Evolutionary conservation across 495 filamentous ascomycete species (phyloP).

Genomic region (Daldinia vernicosa): DNA sequence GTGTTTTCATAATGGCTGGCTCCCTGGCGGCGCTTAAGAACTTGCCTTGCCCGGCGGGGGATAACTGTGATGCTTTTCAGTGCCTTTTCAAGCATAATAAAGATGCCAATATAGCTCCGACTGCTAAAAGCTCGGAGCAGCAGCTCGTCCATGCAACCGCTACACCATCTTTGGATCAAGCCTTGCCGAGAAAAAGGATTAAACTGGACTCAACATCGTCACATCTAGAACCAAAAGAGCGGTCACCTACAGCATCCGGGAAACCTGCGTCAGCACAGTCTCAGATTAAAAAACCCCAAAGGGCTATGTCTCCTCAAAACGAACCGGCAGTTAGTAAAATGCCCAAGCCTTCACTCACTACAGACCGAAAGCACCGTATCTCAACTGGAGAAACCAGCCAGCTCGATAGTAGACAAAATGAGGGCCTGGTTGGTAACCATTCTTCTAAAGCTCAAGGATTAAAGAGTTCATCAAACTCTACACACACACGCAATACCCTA

Average conservation of each 20-base stretch:
- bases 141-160: constrained; percentile 21
- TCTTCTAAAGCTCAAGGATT: constrained; percentile 8
- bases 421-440: not conserved
- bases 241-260: not conserved
- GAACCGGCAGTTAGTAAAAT: not conserved
- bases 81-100: constrained; percentile 57
- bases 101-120: constrained; percentile 11
- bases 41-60: constrained; percentile 70
- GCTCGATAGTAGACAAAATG: not conserved
- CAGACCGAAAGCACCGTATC: constrained; percentile 8
- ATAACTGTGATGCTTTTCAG: constrained; percentile 51
- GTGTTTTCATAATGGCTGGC: constrained; percentile 66
- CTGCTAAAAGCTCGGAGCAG: constrained; percentile 12
- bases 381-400: not conserved
- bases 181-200: constrained; percentile 36
- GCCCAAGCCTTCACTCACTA: not conserved
- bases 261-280: not conserved
- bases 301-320: constrained; percentile 4
- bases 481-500: not conserved
- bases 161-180: constrained; percentile 14
- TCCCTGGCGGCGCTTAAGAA: constrained; percentile 70
- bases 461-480: not conserved
- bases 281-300: constrained; percentile 9
- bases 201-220: constrained; percentile 37
- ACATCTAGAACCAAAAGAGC: constrained; percentile 2